Base-by-base conservation (phyloP, 2,329 filamentous ascomycete species). In the Ophiostoma sp. region DNA sequence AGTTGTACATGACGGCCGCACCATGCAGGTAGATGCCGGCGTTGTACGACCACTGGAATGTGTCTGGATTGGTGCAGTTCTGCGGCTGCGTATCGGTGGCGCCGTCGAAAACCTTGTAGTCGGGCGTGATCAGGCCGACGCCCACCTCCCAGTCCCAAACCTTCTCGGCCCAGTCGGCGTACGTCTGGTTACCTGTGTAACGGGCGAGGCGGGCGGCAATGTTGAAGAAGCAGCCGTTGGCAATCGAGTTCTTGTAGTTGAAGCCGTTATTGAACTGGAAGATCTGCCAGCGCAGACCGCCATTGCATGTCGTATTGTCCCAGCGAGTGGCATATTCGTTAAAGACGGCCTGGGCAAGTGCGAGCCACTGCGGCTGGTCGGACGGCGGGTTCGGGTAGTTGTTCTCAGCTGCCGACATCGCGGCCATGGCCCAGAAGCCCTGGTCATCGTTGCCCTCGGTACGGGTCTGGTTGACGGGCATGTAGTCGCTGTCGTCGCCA, bases 271-370 rank as follows among this genome's bases (percentile, higher is more conserved):
- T 94, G 83, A 91, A 93, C 15, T 88, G 86, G 83, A 91, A 95
- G 75, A 97, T 92, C 83, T 97, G 94, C 94, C 94, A 97, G 76
- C 92, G 89, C 76, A 97, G 82, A 11, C 94, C 94, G 69, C 94
- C 94, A 64, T 83, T 85, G 80, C 94, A 97, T 0, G 85, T 85
- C 0, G 82, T 78, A 2, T 82, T 83, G 77, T 96, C 90, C 91
- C 93, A 95, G 28, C 93, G 88, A 25, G 82, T 82, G 1, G 88
- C 89, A 78, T 94, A 93, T 69, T 91, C 90, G 83, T 95, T 94
- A 81, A 95, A 97, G 1, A 93, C 91, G 12, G 91, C 92, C 80
- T 94, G 92, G 0, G 88, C 91, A 71, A 96, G 86, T 7, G 90
- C 89, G n/a, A 96, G 86, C 92, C 92, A 97, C 75, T 92, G 90